Evolutionary conservation across 2,329 filamentous ascomycete species (phyloP).

Genomic region (Chrysoporthe austroafricana): DNA sequence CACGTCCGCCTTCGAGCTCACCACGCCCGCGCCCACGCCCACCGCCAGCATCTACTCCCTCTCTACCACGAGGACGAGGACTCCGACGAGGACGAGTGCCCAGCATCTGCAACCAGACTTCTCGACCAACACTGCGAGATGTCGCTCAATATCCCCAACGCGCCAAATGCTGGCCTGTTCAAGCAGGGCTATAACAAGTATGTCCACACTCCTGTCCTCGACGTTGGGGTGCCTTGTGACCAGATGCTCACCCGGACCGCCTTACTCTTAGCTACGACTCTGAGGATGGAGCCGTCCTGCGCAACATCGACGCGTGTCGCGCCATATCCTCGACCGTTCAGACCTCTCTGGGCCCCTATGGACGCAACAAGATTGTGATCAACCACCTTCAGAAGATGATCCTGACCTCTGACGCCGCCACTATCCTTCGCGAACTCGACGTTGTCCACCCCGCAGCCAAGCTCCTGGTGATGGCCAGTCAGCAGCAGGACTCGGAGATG

Average conservation of each 20-base stretch:
- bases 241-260: slow-evolving; percentile 20
- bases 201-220: slow-evolving; percentile 35
- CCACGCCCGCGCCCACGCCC: slow-evolving; percentile 1
- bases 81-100: slow-evolving; percentile 13
- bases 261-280: slow-evolving; percentile 79
- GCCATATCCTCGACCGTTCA: slow-evolving; percentile 95
- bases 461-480: slow-evolving; percentile 95
- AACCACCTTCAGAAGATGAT: slow-evolving; percentile 99
- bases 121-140: slow-evolving; percentile 52
- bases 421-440: slow-evolving; percentile 95
- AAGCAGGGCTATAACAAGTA: slow-evolving; percentile 97
- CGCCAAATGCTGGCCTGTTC: slow-evolving; percentile 91
- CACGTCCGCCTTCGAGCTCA: slow-evolving; percentile 13
- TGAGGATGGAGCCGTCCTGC: slow-evolving; percentile 97
- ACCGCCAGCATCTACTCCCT: background rate
- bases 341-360: slow-evolving; percentile 95
- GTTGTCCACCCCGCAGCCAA: slow-evolving; percentile 98
- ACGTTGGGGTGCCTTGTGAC: slow-evolving; percentile 17
- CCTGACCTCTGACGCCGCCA: slow-evolving; percentile 94
- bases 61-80: background rate
- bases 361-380: slow-evolving; percentile 99
- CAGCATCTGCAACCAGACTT: slow-evolving; percentile 4
- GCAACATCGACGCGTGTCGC: slow-evolving; percentile 98
- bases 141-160: slow-evolving; percentile 95
- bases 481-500: slow-evolving; percentile 99